Evolutionary conservation across 78 protist species (phyloP).

Genomic region (Paratrimastix pyriformis): DNA sequence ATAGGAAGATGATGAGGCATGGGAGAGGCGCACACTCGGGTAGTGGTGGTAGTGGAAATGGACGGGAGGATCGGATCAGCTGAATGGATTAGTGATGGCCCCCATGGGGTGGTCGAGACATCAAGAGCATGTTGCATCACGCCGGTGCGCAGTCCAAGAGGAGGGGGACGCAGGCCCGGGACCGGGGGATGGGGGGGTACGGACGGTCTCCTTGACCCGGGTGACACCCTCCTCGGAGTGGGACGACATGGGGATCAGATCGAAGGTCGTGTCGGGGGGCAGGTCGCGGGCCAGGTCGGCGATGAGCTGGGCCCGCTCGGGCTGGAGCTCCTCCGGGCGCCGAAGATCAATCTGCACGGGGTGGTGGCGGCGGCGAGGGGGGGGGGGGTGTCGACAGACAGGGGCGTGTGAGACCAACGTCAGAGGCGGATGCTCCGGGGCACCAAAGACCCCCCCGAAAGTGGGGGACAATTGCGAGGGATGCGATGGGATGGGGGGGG

Average conservation of each 20-base stretch:
- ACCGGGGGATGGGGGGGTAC: neutral
- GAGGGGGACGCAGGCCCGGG: neutral
- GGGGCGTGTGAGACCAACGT: neutral
- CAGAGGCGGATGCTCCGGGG: slow-evolving; percentile 2
- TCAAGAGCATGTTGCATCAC: too few relatives aligned
- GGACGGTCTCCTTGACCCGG: slow-evolving; percentile 53
- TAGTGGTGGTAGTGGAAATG: neutral
- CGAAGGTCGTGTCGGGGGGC: neutral
- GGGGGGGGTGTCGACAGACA: neutral
- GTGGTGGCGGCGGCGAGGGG: neutral
- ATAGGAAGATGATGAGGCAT: neutral
- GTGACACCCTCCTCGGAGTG: slow-evolving; percentile 72
- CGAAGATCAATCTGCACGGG: neutral
- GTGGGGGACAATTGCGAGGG: slow-evolving; percentile 30
- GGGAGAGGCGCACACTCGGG: neutral
- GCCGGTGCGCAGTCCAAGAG: too few relatives aligned
- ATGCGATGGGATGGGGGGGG: slow-evolving; percentile 58
- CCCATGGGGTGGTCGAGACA: neutral
- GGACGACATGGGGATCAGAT: neutral
- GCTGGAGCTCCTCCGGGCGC: neutral
- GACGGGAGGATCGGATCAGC: neutral
- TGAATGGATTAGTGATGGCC: neutral
- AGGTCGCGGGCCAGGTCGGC: neutral
- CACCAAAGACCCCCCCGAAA: neutral
- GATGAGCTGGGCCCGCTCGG: neutral